A percentile compares a stretch with the other conserved stretches of the same genome.
Conservation (phyloP, 306 rosid species). For the Sophora flavescens region DNA sequence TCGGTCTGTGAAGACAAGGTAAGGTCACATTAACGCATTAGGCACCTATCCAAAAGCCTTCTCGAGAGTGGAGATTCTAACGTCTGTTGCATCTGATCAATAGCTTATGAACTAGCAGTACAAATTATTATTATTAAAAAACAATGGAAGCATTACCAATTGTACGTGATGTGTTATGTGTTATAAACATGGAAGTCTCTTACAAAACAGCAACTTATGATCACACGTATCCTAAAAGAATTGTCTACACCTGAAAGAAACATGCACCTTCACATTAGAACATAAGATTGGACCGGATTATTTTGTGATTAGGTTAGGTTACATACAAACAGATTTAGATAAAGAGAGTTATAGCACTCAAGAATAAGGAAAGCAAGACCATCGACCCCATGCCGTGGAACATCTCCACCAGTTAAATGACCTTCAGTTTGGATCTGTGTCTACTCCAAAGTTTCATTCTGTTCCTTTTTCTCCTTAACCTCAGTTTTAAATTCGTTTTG, state of each 20-base stretch:
- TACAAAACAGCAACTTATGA: slow-evolving; percentile 41
- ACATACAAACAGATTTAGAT: slow-evolving; percentile 39
- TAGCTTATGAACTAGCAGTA: background rate
- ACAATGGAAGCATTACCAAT: slow-evolving; percentile 28
- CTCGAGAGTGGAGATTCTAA: background rate
- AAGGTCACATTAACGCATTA: background rate
- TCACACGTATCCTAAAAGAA: slow-evolving; percentile 45
- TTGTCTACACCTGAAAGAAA: slow-evolving; percentile 22
- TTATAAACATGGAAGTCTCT: slow-evolving; percentile 36
- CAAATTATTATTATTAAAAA: background rate
- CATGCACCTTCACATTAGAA: slow-evolving; percentile 42
- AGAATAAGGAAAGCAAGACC: slow-evolving; percentile 12
- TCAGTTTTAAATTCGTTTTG: slow-evolving; percentile 49
- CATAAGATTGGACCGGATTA: slow-evolving; percentile 35
- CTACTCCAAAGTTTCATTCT: slow-evolving; percentile 49
- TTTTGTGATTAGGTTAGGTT: slow-evolving; percentile 54
- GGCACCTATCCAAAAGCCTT: background rate
- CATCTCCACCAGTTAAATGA: background rate
- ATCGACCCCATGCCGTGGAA: slow-evolving; percentile 5
- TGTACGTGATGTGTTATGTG: background rate
- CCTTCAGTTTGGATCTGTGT: slow-evolving; percentile 40
- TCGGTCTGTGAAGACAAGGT: slow-evolving; percentile 4
- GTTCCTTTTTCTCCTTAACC: slow-evolving; percentile 44
- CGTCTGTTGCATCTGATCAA: background rate
- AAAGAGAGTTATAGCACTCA: slow-evolving; percentile 29